These are phyloP conservation scores for Tylopilus rubrobrunneus DNA, from an alignment of 768 basidiomycete genomes.

Conservation along the genomic window DNA sequence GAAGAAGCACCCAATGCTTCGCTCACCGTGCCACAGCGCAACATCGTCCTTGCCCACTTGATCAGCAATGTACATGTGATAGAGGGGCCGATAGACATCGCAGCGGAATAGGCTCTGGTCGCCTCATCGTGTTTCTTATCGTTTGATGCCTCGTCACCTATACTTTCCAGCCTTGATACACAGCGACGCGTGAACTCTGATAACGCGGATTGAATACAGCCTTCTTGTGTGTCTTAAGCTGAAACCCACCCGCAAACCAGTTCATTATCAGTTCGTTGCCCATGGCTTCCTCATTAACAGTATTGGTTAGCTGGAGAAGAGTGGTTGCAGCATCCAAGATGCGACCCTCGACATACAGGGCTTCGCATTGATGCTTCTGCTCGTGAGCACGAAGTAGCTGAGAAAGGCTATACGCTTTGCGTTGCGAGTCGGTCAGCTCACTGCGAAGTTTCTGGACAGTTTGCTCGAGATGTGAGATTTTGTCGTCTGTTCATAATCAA, in stretches of 20 bases:
- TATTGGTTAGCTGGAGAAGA: too few relatives aligned
- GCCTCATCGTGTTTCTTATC: background rate
- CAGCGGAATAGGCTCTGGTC: background rate
- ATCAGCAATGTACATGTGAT: background rate
- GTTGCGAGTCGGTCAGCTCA: background rate
- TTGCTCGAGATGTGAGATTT: background rate
- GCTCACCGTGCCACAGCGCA: background rate
- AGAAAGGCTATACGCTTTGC: background rate
- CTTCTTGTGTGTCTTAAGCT: too few relatives aligned
- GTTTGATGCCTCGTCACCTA: background rate
- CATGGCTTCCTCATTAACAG: too few relatives aligned
- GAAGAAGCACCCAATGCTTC: background rate
- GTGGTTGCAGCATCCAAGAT: too few relatives aligned
- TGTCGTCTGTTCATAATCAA: background rate
- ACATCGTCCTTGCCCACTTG: background rate
- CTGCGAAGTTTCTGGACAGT: background rate
- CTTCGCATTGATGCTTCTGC: slow-evolving; percentile 7
- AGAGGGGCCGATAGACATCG: background rate
- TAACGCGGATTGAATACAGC: too few relatives aligned
- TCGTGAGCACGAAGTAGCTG: background rate
- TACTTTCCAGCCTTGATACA: too few relatives aligned
- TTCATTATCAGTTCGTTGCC: too few relatives aligned
- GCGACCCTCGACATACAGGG: background rate
- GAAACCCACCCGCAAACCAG: too few relatives aligned
- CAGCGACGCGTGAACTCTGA: too few relatives aligned